A percentile compares a stretch with the other conserved stretches of the same genome.
These are phyloP conservation scores for Aspergillus tubingensis DNA, from an alignment of 2,329 filamentous ascomycete genomes.

Conservation along the genomic window DNA sequence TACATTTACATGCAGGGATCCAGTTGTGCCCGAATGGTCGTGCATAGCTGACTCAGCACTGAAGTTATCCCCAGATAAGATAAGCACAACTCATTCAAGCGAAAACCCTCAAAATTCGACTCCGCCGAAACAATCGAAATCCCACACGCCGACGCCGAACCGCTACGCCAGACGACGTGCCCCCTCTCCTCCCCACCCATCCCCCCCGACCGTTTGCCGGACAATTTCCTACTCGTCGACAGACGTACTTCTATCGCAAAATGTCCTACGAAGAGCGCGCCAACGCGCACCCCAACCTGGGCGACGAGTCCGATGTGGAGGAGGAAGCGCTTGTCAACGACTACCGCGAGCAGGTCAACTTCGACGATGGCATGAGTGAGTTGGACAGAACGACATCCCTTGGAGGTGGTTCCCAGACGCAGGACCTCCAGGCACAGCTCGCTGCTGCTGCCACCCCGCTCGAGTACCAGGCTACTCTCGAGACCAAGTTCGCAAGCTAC, in stretches of 20 bases:
- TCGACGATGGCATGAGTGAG: slow-evolving; percentile 81
- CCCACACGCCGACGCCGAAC: slow-evolving; percentile 39
- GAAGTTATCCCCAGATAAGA: slow-evolving; percentile 43
- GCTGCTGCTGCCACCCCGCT: slow-evolving; percentile 89
- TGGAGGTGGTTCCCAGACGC: slow-evolving; percentile 71
- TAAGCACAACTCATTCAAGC: slow-evolving; percentile 48
- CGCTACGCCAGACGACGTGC: slow-evolving; percentile 26
- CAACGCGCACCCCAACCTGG: slow-evolving; percentile 48
- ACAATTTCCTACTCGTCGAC: slow-evolving; percentile 16
- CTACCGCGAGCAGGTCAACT: slow-evolving; percentile 94
- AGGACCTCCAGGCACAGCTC: slow-evolving; percentile 91
- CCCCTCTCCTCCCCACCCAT: slow-evolving; percentile 23
- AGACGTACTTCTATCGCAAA: slow-evolving; percentile 26
- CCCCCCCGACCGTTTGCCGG: slow-evolving; percentile 23
- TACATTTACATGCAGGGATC: too few species aligned
- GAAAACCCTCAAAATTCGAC: slow-evolving; percentile 51
- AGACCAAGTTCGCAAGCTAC: slow-evolving; percentile 98
- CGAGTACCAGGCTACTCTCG: slow-evolving; percentile 92
- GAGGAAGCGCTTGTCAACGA: slow-evolving; percentile 95
- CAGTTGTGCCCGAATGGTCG: neutral
- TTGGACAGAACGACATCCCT: slow-evolving; percentile 72
- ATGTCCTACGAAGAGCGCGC: slow-evolving; percentile 50
- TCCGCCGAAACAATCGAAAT: slow-evolving; percentile 36
- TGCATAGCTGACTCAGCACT: slow-evolving; percentile 36
- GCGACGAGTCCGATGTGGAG: slow-evolving; percentile 89